Evolutionary conservation across 306 rosid species (phyloP), one percentile per base, ranked within the genome.

Genomic region (Trifolium dubium): DNA sequence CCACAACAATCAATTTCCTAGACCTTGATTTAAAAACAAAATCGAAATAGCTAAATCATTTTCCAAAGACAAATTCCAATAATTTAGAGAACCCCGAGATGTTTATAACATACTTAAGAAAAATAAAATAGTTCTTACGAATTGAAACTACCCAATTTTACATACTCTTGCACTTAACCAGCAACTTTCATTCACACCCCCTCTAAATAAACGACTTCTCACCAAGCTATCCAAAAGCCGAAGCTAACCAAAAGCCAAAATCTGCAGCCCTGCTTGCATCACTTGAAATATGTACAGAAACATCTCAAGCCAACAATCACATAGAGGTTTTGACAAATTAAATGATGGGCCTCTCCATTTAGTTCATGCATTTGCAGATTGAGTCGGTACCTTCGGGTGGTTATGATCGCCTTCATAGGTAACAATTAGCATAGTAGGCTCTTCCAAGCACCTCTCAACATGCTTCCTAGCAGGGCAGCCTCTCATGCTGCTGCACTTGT

Each of bases 401-500:
- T 87, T 95, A 70, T 95, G 99, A 79, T 95, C 99, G 0, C 97
- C 98, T 92, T 95, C 99, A 74, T 95, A 95, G 59, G 98, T 95
- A 69, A 95, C 98, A 4, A 86, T 84, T 43, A 95, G 97, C 99
- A 95, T 95, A 10, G 97, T 85, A 14, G 99, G 90, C 35, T 95
- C 97, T 81, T 95, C 98, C 81, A 90, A 87, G 87, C 96, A 92
- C 83, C 98, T 85, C 83, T 95, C 99, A 3, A 95, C 99, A 55
- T 95, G 99, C 84, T 95, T 95, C 85, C 99, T 95, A 12, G 99
- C 99, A 15, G 99, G 99, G 74, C 99, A 95, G 29, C 99, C 99
- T 84, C 99, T 88, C 98, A 95, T 95, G 92, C 99, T 95, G 87
- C 99, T 95, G 80, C 99, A 95, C 80, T 95, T 95, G 53, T 95